phyloP scores from a whole-genome alignment of 2,329 filamentous ascomycete species.

The Paraphoma chrysanthemicola region DNA sequence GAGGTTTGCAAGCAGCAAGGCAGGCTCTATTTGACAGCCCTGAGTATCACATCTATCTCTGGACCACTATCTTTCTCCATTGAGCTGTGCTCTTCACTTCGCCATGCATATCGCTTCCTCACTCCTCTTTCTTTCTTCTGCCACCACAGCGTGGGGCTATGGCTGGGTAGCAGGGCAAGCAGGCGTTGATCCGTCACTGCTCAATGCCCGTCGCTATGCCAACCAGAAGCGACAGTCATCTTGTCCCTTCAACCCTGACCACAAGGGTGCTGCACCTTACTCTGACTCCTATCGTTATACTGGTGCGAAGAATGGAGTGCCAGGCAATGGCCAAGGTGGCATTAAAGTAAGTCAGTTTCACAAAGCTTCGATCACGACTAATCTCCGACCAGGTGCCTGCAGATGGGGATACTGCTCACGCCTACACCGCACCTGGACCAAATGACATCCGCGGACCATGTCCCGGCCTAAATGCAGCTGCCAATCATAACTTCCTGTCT shows the following conservation, averaged over 20 bases:
- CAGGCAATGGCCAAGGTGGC: slow-evolving; percentile 52
- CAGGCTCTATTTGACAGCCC: background rate
- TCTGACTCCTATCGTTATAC: slow-evolving; percentile 47
- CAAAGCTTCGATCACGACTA: background rate
- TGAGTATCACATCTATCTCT: background rate
- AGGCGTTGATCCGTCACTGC: slow-evolving; percentile 24
- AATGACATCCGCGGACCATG: slow-evolving; percentile 44
- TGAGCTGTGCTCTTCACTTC: slow-evolving; percentile 1
- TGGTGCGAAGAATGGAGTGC: slow-evolving; percentile 50
- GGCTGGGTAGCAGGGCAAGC: slow-evolving; percentile 26
- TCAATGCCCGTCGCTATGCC: slow-evolving; percentile 10
- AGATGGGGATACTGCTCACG: slow-evolving; percentile 45
- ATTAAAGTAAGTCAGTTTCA: slow-evolving; percentile 38
- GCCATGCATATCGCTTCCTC: slow-evolving; percentile 22
- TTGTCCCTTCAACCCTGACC: slow-evolving; percentile 33
- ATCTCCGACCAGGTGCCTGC: slow-evolving; percentile 42
- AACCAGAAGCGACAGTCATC: slow-evolving; percentile 19
- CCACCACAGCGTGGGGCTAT: slow-evolving; percentile 20
- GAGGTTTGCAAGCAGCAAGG: too few species aligned
- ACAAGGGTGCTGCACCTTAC: slow-evolving; percentile 28
- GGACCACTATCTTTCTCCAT: background rate
- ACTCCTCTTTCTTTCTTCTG: slow-evolving; percentile 20
- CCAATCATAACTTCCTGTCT: slow-evolving; percentile 52
- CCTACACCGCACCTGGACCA: slow-evolving; percentile 21
- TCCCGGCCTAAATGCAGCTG: slow-evolving; percentile 52